A percentile compares a stretch with the other conserved stretches of the same genome.
These are phyloP conservation scores for Actinomucor elegans DNA, from an alignment of 371 early-diverging fungal species.

Conservation along the genomic window DNA sequence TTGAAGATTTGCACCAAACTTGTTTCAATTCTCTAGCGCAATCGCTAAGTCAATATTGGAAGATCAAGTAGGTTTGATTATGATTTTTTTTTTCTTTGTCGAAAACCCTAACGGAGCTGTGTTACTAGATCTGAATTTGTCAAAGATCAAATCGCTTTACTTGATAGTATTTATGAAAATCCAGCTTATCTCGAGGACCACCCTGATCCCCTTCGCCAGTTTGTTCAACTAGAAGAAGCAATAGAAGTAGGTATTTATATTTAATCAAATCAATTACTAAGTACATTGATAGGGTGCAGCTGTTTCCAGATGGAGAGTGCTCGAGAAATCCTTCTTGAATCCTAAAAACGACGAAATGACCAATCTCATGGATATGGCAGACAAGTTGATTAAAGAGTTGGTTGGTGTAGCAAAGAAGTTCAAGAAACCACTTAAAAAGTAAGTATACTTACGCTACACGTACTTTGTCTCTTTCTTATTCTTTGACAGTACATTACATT, in stretches of 20 bases:
- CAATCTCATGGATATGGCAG: constrained; percentile 44
- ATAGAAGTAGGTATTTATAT: constrained; percentile 38
- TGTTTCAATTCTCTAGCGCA: constrained; percentile 38
- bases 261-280: neutral
- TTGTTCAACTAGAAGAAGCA: constrained; percentile 38
- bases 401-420: constrained; percentile 40
- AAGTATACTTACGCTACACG: constrained; percentile 1
- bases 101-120: too few relatives aligned
- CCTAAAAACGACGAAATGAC: constrained; percentile 35
- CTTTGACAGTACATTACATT: constrained; percentile 26
- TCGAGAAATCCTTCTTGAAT: constrained; percentile 36
- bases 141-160: constrained; percentile 35
- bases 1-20: constrained; percentile 46
- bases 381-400: constrained; percentile 48
- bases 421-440: constrained; percentile 46
- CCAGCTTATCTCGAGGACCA: constrained; percentile 47
- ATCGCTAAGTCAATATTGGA: constrained; percentile 46
- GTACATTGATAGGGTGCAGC: constrained; percentile 40
- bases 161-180: constrained; percentile 54
- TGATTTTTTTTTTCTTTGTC: too few relatives aligned
- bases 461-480: neutral
- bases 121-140: constrained; percentile 50
- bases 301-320: constrained; percentile 46
- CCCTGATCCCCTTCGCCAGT: constrained; percentile 36
- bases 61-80: constrained; percentile 30